phyloP scores from a whole-genome alignment of 441 rosid species.

The Euphorbia corollata region DNA sequence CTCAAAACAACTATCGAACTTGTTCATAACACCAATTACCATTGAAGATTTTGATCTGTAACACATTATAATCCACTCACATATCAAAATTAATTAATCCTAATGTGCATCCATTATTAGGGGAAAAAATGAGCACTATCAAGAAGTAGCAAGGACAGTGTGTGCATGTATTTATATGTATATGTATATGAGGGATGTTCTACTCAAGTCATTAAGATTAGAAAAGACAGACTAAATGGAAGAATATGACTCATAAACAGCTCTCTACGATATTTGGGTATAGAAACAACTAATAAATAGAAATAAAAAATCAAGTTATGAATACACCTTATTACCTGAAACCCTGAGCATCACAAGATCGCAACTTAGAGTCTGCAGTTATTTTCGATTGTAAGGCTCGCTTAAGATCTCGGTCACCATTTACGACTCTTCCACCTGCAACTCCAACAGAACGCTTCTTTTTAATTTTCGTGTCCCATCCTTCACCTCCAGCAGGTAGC shows the following conservation, averaged over 20 bases:
- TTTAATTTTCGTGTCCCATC: slow-evolving; percentile 89
- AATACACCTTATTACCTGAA: slow-evolving; percentile 50
- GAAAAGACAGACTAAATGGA: background rate
- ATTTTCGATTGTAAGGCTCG: slow-evolving; percentile 51
- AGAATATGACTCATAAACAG: background rate
- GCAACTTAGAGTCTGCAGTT: slow-evolving; percentile 55
- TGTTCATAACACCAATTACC: slow-evolving; percentile 48
- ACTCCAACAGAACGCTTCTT: slow-evolving; percentile 84
- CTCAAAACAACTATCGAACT: slow-evolving; percentile 53
- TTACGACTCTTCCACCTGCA: slow-evolving; percentile 51
- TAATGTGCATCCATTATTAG: background rate
- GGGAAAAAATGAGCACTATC: background rate
- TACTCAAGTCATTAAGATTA: background rate
- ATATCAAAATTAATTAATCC: background rate
- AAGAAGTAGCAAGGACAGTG: background rate
- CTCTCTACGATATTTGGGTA: slow-evolving; percentile 5
- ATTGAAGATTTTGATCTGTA: slow-evolving; percentile 62
- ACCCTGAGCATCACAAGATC: slow-evolving; percentile 55
- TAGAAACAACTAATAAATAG: background rate
- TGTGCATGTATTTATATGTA: background rate
- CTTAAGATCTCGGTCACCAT: slow-evolving; percentile 53
- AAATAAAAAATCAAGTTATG: slow-evolving; percentile 2
- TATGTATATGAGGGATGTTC: background rate
- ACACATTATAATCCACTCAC: slow-evolving; percentile 12
- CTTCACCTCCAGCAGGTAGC: slow-evolving; percentile 79